phyloP scores from a whole-genome alignment of 441 rosid genomes.

The Pelargonium cotyledonis region DNA sequence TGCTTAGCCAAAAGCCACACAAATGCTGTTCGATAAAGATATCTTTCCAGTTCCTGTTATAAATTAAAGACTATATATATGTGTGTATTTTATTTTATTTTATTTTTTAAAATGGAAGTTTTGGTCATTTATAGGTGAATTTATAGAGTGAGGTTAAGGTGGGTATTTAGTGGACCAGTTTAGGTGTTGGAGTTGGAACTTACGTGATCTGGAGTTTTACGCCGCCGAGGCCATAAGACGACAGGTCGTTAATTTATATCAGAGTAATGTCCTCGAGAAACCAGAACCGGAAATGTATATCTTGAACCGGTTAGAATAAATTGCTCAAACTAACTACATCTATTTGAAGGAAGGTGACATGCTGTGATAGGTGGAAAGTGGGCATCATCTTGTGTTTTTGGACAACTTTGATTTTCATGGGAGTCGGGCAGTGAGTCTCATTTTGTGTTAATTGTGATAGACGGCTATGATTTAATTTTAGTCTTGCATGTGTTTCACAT shows the following conservation, averaged over 20 bases:
- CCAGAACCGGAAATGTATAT: no score
- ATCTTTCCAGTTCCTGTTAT: constrained; percentile 5
- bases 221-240: background rate
- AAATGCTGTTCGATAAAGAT: constrained; percentile 43
- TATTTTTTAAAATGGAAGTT: background rate
- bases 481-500: no score
- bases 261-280: no score
- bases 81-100: background rate
- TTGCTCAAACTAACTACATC: no score
- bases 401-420: no score
- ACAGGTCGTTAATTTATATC: background rate
- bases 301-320: no score
- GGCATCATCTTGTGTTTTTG: no score
- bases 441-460: no score
- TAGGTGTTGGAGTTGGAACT: background rate
- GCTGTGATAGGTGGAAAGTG: no score
- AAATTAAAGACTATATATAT: background rate
- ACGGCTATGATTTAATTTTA: no score
- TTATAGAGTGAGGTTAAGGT: background rate
- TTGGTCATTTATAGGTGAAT: constrained; percentile 8
- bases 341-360: no score
- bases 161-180: constrained; percentile 4
- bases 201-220: constrained; percentile 1
- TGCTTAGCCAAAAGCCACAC: constrained; percentile 39
- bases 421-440: no score